These are phyloP conservation scores for Helianthus annuus DNA, from an alignment of 129 eudicot genomes.

Conservation along the genomic window HanXRQr2.0-SUNRISE NC_035439.2:129768657-129769156, in stretches of 20 bases:
- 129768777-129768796: constrained; percentile 37
- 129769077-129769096: constrained; percentile 20
- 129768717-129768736: too few species aligned
- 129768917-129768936: constrained; percentile 69
- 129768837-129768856: constrained; percentile 50
- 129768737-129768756: constrained; percentile 20
- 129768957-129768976: constrained; percentile 21
- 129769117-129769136: not conserved
- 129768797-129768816: constrained; percentile 40
- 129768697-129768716: constrained; percentile 31
- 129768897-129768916: constrained; percentile 49
- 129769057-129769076: constrained; percentile 15
- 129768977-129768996: constrained; percentile 53
- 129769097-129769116: constrained; percentile 19
- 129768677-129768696: constrained; percentile 50
- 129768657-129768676: constrained; percentile 54
- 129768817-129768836: constrained; percentile 34
- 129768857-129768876: constrained; percentile 10
- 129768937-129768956: constrained; percentile 50
- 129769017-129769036: constrained; percentile 38
- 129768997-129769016: constrained; percentile 45
- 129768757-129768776: constrained; percentile 34
- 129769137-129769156: constrained; percentile 20
- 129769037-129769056: constrained; percentile 35
- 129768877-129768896: constrained; percentile 14